Evolutionary conservation across 495 filamentous ascomycete species (phyloP).

Genomic region (Neurospora tetraspora): DNA sequence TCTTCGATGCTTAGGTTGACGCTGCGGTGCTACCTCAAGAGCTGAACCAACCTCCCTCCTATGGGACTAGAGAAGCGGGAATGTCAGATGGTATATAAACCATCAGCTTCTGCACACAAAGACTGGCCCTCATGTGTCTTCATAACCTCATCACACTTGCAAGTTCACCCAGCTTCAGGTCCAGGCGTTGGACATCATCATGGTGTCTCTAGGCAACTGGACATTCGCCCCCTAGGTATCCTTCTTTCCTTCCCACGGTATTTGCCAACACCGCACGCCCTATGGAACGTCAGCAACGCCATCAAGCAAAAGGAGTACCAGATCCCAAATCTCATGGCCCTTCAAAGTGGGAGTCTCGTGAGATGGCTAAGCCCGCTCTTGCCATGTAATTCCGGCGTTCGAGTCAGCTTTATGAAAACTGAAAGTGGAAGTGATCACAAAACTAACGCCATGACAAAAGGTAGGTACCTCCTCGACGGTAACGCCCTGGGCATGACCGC

Average conservation of each 20-base stretch:
- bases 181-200: neutral
- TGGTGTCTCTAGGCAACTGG: slow-evolving; percentile 7
- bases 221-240: slow-evolving; percentile 7
- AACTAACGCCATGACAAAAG: neutral
- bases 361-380: slow-evolving; percentile 3
- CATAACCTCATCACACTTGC: neutral
- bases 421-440: too few relatives aligned
- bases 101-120: neutral
- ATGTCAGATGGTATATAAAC: neutral
- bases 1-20: neutral
- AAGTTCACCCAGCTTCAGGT: neutral
- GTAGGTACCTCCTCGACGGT: slow-evolving; percentile 18
- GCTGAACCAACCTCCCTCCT: neutral
- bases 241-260: slow-evolving; percentile 13
- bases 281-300: slow-evolving; percentile 15
- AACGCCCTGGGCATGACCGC: slow-evolving; percentile 18
- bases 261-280: slow-evolving; percentile 6
- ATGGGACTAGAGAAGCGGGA: neutral
- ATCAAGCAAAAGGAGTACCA: slow-evolving; percentile 11
- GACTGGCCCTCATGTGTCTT: neutral
- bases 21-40: neutral
- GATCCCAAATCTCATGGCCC: slow-evolving; percentile 13
- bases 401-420: neutral
- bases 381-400: slow-evolving; percentile 1
- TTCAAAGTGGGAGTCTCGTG: slow-evolving; percentile 8